Evolutionary conservation across 2,329 filamentous ascomycete species (phyloP).

Genomic region (Gliomastix tumulicola): DNA sequence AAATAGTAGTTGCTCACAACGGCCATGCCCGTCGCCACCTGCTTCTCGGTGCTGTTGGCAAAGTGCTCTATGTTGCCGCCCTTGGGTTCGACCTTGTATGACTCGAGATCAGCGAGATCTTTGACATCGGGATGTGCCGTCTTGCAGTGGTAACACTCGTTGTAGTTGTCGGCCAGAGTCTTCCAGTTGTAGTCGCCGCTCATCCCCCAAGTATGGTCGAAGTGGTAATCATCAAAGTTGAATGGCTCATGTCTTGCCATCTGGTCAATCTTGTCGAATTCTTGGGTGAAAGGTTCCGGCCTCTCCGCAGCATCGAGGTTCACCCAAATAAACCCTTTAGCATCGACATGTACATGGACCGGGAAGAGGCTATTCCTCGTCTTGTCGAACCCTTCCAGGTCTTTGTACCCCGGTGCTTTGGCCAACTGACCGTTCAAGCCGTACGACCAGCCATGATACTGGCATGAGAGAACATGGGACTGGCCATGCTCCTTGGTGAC

Average conservation of each 20-base stretch:
- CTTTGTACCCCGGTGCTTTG: conserved; percentile 52
- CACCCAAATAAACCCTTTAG: conserved; percentile 49
- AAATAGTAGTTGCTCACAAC: conserved; percentile 41
- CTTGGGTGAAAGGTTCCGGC: conserved; percentile 33
- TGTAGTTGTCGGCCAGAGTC: conserved; percentile 52
- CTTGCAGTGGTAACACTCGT: conserved; percentile 58
- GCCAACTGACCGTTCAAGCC: conserved; percentile 48
- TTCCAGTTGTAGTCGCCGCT: conserved; percentile 54
- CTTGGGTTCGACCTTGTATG: conserved; percentile 43
- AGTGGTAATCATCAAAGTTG: conserved; percentile 46
- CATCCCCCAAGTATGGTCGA: conserved; percentile 51
- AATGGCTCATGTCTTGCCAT: conserved; percentile 36
- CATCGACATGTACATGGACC: conserved; percentile 45
- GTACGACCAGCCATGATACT: conserved; percentile 58
- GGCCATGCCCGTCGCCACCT: conserved; percentile 35
- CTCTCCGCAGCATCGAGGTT: conserved; percentile 38
- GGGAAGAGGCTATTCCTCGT: conserved; percentile 47
- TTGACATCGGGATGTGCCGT: conserved; percentile 52
- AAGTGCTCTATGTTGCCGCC: conserved; percentile 43
- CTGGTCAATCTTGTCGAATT: conserved; percentile 38
- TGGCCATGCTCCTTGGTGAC: conserved; percentile 42
- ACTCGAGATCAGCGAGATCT: conserved; percentile 45
- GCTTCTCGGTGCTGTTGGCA: conserved; percentile 35
- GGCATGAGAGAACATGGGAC: conserved; percentile 46
- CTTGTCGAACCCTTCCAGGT: conserved; percentile 48